These are phyloP conservation scores for Paraphoma chrysanthemicola DNA, from an alignment of 2,329 filamentous ascomycete species.

Conservation along the genomic window DNA sequence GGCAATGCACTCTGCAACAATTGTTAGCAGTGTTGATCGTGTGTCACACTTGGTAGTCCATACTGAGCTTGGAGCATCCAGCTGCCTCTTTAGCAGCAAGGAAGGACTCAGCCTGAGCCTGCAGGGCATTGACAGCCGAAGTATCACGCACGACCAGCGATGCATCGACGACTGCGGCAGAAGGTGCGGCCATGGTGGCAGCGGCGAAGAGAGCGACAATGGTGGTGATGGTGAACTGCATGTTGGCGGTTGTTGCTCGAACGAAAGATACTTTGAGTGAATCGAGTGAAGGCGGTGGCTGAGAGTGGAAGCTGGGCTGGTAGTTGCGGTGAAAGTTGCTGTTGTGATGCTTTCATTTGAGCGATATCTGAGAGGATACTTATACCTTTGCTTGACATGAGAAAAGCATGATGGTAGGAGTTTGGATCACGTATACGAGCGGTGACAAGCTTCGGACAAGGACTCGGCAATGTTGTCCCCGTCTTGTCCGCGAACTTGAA, in stretches of 20 bases:
- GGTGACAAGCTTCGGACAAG: neutral
- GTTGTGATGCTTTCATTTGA: conserved; percentile 6
- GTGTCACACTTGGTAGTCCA: neutral
- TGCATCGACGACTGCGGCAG: neutral
- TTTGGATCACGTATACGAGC: neutral
- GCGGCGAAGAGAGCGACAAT: conserved; percentile 9
- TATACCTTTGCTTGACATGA: neutral
- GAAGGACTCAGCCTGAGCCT: conserved; percentile 7
- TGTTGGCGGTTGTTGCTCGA: conserved; percentile 6
- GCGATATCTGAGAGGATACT: conserved; percentile 1
- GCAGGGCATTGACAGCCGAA: conserved; percentile 4
- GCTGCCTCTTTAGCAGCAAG: conserved; percentile 10
- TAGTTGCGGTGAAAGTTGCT: neutral
- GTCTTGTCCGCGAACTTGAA: neutral
- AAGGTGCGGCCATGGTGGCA: conserved; percentile 2
- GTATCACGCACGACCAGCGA: conserved; percentile 4
- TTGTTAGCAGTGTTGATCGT: neutral
- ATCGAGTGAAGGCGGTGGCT: conserved; percentile 22
- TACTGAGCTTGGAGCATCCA: conserved; percentile 16
- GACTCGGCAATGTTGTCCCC: neutral
- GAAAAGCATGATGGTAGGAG: neutral
- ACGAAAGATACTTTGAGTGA: conserved; percentile 31
- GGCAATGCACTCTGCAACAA: conserved; percentile 9
- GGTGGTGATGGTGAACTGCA: conserved; percentile 8
- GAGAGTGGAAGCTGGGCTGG: conserved; percentile 1